Conservation (phyloP, 352 stramenopile species). For the Pythium aphanidermatum region DNA sequence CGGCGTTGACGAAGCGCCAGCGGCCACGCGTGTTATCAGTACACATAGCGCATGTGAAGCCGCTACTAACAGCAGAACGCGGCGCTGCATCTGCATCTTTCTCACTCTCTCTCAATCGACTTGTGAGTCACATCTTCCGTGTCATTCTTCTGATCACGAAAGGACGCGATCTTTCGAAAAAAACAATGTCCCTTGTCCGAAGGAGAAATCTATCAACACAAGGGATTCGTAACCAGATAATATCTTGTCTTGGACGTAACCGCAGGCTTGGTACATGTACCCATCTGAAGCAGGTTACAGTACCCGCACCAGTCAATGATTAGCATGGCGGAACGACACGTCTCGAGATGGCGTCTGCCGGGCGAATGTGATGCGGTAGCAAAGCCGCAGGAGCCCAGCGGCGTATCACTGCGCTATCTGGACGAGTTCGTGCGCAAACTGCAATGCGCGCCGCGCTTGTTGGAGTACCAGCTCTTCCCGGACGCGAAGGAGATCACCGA, state of each 20-base stretch:
- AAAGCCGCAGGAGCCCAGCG: constrained; percentile 2
- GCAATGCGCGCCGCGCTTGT: constrained; percentile 57
- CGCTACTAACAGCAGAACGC: no score
- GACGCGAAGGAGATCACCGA: constrained; percentile 84
- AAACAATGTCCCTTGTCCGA: constrained; percentile 9
- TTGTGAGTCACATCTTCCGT: neutral
- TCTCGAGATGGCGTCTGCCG: constrained; percentile 29
- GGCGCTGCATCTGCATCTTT: neutral
- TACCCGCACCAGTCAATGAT: no score
- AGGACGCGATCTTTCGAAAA: constrained; percentile 13
- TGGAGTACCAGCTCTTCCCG: constrained; percentile 69
- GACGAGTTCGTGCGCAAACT: constrained; percentile 82
- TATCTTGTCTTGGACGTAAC: no score
- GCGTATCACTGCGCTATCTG: constrained; percentile 69
- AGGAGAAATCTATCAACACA: no score
- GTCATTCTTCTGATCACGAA: constrained; percentile 1
- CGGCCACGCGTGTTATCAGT: neutral
- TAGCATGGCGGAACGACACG: constrained; percentile 20
- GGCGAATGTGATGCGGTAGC: neutral
- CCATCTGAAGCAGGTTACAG: no score
- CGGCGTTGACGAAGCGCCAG: neutral
- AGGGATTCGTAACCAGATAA: no score
- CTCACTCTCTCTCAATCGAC: neutral
- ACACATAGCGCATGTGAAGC: neutral
- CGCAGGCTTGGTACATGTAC: no score